Percentiles rank a stretch among this genome's conserved stretches.
These are phyloP conservation scores for Fusarium sp. DNA, from an alignment of 2,329 filamentous ascomycete genomes.

Conservation along the genomic window DNA sequence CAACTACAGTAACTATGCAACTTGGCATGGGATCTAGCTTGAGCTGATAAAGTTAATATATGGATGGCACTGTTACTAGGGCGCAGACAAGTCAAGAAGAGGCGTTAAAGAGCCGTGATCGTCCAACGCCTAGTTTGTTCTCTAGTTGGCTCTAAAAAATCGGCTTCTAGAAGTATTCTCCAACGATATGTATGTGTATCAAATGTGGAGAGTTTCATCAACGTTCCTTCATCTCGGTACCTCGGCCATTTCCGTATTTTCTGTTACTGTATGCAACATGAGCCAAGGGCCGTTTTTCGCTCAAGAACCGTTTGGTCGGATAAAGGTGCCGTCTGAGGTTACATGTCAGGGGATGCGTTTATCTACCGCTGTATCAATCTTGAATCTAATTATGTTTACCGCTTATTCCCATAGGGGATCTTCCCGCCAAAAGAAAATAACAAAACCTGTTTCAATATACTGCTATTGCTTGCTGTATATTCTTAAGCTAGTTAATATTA, in stretches of 20 bases:
- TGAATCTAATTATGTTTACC: not conserved
- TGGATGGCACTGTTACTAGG: no score
- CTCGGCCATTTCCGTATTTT: not conserved
- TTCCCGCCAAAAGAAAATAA: no score
- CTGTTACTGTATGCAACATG: not conserved
- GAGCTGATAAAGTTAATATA: not conserved
- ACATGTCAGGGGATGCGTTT: not conserved
- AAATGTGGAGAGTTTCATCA: slow-evolving; percentile 4
- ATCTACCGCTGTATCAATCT: not conserved
- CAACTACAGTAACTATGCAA: no score
- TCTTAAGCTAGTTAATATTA: no score
- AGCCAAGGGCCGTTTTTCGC: not conserved
- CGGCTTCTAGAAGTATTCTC: slow-evolving; percentile 22
- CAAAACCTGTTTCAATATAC: no score
- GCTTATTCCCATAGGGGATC: no score
- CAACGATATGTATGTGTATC: not conserved
- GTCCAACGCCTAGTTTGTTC: no score
- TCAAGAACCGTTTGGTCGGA: not conserved
- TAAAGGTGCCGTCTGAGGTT: not conserved
- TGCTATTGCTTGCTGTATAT: no score
- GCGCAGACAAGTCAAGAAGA: not conserved
- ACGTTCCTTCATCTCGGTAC: slow-evolving; percentile 24
- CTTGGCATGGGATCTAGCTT: not conserved
- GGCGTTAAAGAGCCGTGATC: not conserved
- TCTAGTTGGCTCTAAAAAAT: not conserved